Base-by-base conservation (phyloP, 306 rosid genomes). In the Alnus glutinosa region DNA sequence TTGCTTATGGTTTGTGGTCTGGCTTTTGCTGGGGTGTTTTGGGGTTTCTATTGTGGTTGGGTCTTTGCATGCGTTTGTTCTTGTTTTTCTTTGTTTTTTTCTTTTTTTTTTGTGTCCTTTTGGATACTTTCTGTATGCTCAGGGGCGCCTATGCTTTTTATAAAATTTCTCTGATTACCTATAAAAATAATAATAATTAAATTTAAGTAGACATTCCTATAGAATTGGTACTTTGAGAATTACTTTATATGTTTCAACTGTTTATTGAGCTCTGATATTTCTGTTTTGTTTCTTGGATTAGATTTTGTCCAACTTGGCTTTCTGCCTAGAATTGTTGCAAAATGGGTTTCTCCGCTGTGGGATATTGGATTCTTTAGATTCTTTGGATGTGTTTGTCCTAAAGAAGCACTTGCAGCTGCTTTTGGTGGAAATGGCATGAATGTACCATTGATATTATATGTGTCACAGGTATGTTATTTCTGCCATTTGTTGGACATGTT, bases 341-440 rank as follows among this genome's bases (percentile, higher is more conserved):
- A 92, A 75, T 92, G 94, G 94, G 89, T 92, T 76, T 90, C 97
- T 80, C 93, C 97, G 66, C 87, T 92, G 51, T 92, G 93, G 94
- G 97, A 92, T 89, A 73, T 88, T 55, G 93, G 97, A 77, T 82
- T 90, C 83, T 86, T 92, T 82, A 79, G 67, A 64, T 92, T 92
- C 85, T 86, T 86, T 68, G 94, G 90, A 66, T 87, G 78, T 80
- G 79, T 92, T 75, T 87, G 89, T 86, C 93, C 91, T 67, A 83
- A 78, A 86, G 89, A 88, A 80, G 94, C 90, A 46, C 89, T 92
- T 83, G 81, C 89, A 64, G 92, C 87, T 81, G 94, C 93, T 78
- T 83, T 80, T 62, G 94, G 90, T 74, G 92, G 90, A 82, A 89
- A 81, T 77, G 55, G 71, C 83, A 83, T 83, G 81, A 88, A 80